Conservation (phyloP, 2,329 filamentous ascomycete genomes). For the Aspergillus ibericus region DNA sequence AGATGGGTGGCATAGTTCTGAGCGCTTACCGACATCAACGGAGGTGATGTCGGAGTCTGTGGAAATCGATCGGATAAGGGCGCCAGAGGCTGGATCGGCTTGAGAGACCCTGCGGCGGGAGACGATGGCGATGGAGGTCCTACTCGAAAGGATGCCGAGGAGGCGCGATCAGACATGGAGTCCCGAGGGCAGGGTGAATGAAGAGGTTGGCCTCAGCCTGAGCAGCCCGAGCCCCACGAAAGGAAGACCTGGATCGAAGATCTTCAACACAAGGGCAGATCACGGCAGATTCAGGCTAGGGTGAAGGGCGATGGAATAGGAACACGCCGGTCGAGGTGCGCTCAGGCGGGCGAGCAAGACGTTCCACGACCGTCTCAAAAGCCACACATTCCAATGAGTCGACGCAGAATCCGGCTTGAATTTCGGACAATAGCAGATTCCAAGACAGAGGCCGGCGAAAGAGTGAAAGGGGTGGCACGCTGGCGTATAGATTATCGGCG, state of each 20-base stretch:
- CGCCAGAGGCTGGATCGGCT: conserved; percentile 33
- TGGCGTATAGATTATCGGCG: conserved; percentile 19
- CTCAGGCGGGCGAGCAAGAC: conserved; percentile 36
- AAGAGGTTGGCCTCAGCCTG: conserved; percentile 19
- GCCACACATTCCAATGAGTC: conserved; percentile 35
- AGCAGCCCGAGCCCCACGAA: conserved; percentile 12
- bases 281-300: conserved; percentile 14
- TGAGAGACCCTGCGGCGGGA: conserved; percentile 40
- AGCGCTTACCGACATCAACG: conserved; percentile 53
- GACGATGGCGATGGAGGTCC: conserved; percentile 47
- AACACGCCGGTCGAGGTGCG: conserved; percentile 31
- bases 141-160: conserved; percentile 35
- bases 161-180: conserved; percentile 42
- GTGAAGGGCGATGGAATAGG: conserved; percentile 18
- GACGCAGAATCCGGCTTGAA: conserved; percentile 14
- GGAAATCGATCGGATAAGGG: conserved; percentile 36
- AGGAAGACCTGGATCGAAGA: conserved; percentile 9
- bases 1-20: conserved; percentile 50
- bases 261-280: conserved; percentile 10
- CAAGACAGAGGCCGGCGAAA: conserved; percentile 12
- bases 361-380: conserved; percentile 33
- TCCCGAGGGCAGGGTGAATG: conserved; percentile 14
- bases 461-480: background rate
- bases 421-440: conserved; percentile 13
- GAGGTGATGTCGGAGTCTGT: conserved; percentile 45